These are phyloP conservation scores for Aspergillus clavatus DNA, from an alignment of 2,329 filamentous ascomycete genomes.

Conservation along the genomic window DNA sequence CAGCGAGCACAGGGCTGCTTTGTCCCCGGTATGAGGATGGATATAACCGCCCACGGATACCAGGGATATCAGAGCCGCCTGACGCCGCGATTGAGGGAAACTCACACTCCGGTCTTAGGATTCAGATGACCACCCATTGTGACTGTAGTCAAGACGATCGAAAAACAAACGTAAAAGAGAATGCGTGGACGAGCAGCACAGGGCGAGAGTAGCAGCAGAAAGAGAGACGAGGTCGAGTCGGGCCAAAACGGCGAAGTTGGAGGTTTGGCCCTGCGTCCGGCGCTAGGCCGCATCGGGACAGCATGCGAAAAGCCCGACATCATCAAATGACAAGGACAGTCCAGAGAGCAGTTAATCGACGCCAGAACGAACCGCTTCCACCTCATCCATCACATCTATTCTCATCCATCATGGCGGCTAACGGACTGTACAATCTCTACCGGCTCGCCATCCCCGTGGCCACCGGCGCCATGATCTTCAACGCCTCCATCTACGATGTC, in stretches of 20 bases:
- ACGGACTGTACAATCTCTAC: constrained; percentile 33
- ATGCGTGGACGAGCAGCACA: constrained; percentile 10
- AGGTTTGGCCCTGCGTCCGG: constrained; percentile 15
- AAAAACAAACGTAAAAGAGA: constrained; percentile 11
- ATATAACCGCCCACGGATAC: constrained; percentile 2
- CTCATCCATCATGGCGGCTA: constrained; percentile 44
- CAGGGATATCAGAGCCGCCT: neutral
- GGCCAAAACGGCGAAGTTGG: constrained; percentile 30
- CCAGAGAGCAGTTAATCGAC: neutral
- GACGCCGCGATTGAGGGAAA: constrained; percentile 12
- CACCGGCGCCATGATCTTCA: constrained; percentile 61
- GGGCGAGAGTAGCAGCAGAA: constrained; percentile 13
- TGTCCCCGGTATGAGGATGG: neutral
- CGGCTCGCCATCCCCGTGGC: constrained; percentile 65
- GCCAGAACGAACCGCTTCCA: constrained; percentile 9
- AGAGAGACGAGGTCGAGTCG: constrained; percentile 24
- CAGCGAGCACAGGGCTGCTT: neutral
- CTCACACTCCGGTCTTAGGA: constrained; percentile 44
- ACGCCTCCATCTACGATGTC: constrained; percentile 92
- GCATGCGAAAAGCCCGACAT: constrained; percentile 34
- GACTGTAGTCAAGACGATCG: constrained; percentile 11
- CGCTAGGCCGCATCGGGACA: constrained; percentile 35
- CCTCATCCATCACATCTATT: constrained; percentile 11
- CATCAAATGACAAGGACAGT: constrained; percentile 16
- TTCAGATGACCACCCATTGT: constrained; percentile 39